Base-by-base conservation (phyloP, 148 eudicot genomes). In the Rhododendron williamsianum region DNA sequence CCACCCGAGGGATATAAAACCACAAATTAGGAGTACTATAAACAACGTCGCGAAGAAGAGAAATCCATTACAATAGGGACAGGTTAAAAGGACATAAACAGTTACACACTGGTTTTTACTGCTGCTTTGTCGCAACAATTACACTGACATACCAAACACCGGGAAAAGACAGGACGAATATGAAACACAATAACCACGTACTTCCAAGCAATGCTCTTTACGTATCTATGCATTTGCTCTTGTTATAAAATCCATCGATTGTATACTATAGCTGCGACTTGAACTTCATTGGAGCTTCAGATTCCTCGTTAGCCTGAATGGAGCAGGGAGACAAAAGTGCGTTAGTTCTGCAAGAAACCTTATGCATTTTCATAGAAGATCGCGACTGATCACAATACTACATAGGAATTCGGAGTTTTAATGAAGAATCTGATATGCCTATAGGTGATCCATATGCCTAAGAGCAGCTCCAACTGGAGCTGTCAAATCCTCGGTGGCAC, bases 291-390 rank as follows among this genome's bases (percentile, higher is more conserved):
- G 89, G 77, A 91, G 86, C 88, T 85, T 86, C 43, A 89, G 90
- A 86, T 89, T 87, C 87, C 86, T 87, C 78, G 86, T 76, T 86
- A 85, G 79, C 90, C 92, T 89, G 90, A 43, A 71, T 7, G 52
- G 51, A 51, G 11, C 0, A 19, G 38, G 54, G 33, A 6, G 80
- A 33, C 25, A 72, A 78, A 60, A 43, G 77, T 12, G 71, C 9
- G n/a, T 85, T 51, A 79, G 80, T 71, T 71, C 78, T 63, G 48
- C 21, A 80, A 45, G 67, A 58, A 80, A 46, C 15, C 46, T 63
- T 4, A 19, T 8, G 45, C 63, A 69, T 71, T 16, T 41, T 25
- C 4, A 27, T 0, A 45, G 19, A n/a, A 4, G 15, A 71, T 71
- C 30, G 60, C 18, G 25, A 71, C 1, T 1, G 38, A 58, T 58